Base-by-base conservation (phyloP, 768 basidiomycete species). In the Postia placenta region DNA sequence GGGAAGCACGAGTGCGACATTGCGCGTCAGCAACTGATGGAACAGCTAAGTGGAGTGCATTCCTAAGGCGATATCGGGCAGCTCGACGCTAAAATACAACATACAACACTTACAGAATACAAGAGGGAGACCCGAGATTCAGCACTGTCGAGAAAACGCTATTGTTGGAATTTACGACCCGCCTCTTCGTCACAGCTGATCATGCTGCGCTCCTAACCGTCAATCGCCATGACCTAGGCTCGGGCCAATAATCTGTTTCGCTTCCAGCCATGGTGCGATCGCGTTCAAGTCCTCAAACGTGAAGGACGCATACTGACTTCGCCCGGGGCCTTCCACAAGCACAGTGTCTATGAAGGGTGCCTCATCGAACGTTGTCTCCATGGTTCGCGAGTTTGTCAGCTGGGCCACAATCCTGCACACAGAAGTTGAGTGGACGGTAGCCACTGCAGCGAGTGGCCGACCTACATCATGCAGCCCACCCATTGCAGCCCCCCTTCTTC, bases 251-350 rank as follows among this genome's bases (percentile, higher is more conserved):
- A 90, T 81, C 58, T 71, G 76, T 59, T 72, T 81, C 25, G 80
- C 75, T 48, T 82, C 75, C 69, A 91, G 76, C 89, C 89, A 91
- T 2, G 87, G 89, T 33, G 88, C 85, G 49, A 90, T 78, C 26
- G 79, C 74, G 60, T 73, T 72, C 33, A 92, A 66, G 61, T 91
- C 89, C 17, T 69, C 67, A 80, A 80, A 84, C 0, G 74, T 75
- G 51, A 91, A 80, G 11, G 86, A 87, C 5, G 78, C 79, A 61
- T 82, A 90, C 42, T 82, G 84, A 15, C 69, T 69, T 36, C 79
- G 69, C 42, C 77, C 72, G 3, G 71, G 59, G 14, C 73, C 76
- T 19, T 67, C 59, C 22, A 78, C 66, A 11, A 79, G 67, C 55
- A 76, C 78, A 20, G 71, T 56, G 42, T 78, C 80, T 56, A 75